These are phyloP conservation scores for Knoxdaviesia proteae DNA, from an alignment of 2,329 filamentous ascomycete genomes.

Conservation along the genomic window DNA sequence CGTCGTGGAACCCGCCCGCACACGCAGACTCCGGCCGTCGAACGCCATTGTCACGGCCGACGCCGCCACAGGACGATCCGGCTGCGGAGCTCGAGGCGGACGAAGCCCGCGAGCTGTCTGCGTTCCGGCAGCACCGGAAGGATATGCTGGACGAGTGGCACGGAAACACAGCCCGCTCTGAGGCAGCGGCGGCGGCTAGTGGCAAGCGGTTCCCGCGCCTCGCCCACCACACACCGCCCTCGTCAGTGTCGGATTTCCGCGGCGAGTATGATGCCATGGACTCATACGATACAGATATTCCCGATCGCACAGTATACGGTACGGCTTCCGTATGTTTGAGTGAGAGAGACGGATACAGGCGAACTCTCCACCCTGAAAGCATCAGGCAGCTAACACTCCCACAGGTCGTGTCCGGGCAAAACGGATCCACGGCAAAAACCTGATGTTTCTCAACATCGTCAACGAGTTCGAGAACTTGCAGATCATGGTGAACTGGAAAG, in stretches of 20 bases:
- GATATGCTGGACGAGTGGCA: conserved; percentile 12
- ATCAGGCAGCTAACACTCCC: not conserved
- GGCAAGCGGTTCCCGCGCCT: conserved; percentile 2
- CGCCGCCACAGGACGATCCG: too few relatives aligned
- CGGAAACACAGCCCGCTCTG: conserved; percentile 4
- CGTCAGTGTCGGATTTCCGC: conserved; percentile 6
- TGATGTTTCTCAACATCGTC: conserved; percentile 67
- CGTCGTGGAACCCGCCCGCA: too few relatives aligned
- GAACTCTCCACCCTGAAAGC: too few relatives aligned
- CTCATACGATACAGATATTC: not conserved
- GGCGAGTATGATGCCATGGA: conserved; percentile 2
- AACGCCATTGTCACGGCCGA: too few relatives aligned
- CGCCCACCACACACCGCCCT: conserved; percentile 4
- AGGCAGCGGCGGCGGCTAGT: not conserved
- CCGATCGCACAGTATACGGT: conserved; percentile 9
- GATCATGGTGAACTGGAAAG: conserved; percentile 49
- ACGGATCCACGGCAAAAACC: conserved; percentile 51
- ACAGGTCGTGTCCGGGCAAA: conserved; percentile 54
- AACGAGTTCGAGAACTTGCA: conserved; percentile 57
- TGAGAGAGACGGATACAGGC: not conserved
- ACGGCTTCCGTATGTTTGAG: conserved; percentile 3
- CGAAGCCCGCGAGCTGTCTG: conserved; percentile 9
- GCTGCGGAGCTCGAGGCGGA: not conserved
- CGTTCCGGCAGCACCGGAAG: conserved; percentile 16
- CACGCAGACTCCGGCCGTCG: too few relatives aligned